Evolutionary conservation across 202 grass and related monocot genomes (phyloP), one percentile per base, ranked within the genome.

Genomic region (Bolboschoenoplectus hybrid): DNA sequence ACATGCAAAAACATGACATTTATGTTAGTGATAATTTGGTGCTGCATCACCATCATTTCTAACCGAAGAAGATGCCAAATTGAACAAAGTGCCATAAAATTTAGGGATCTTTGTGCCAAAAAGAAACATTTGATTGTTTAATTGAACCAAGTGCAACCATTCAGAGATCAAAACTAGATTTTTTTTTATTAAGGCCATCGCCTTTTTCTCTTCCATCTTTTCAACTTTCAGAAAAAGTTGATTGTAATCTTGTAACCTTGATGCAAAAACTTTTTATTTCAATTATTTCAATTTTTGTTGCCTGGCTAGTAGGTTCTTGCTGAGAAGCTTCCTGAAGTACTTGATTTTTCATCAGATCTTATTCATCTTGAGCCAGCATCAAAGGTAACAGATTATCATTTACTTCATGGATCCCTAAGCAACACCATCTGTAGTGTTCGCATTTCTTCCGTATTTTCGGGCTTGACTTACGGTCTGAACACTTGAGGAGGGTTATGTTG

Each of bases 241-340:
- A 20, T 52, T 34, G 12, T 35, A 90, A 80, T 47, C 2, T 82
- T 12, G 17, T 74, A 81, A 38, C 34, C 6, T 64, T 83, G 34
- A 78, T 68, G 69, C 75, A 85, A 77, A 47, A 40, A 9, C 13
- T 43, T 17, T 52, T 41, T 67, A 75, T 55, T 13, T 67, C 46
- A 43, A 41, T 70, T 39, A 84, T 55, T 80, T 82, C 36, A 38
- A 6, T 80, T n/a, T 38, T 41, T 74, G 39, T 26, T 83, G 53
- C 38, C 32, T 74, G 51, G 34, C 17, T 58, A 79, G 32, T 64
- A 98, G 96, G 89, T 98, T 91, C 86, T 98, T 88, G 92, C 86
- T 6, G 91, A 95, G 70, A 98, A 94, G 84, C 93, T 98, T 88
- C 96, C 96, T 51, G 96, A 94, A 92, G 90, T 98, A 87, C 91